Evolutionary conservation across 1,284 basidiomycete species (phyloP).

Genomic region (Phellopilus nigrolimitatus): DNA sequence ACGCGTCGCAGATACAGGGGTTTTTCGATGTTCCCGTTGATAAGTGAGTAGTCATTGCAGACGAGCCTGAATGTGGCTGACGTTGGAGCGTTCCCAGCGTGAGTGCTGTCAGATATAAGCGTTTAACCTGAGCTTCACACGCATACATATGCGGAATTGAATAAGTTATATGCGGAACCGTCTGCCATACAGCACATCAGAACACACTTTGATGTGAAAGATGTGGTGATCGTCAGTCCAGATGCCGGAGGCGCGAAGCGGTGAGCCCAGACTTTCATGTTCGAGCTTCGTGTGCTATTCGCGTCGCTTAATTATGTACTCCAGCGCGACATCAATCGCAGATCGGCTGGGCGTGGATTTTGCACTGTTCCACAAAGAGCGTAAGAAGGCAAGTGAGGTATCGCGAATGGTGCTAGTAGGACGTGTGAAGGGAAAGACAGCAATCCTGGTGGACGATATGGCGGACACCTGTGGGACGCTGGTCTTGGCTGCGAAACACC

Average conservation of each 20-base stretch:
- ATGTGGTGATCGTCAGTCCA: conserved; percentile 96
- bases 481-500: conserved; percentile 85
- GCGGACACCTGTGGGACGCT: conserved; percentile 99
- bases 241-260: conserved; percentile 99
- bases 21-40: conserved; percentile 99
- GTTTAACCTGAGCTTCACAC: conserved; percentile 27
- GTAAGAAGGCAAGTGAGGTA: conserved; percentile 99
- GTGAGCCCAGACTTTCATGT: conserved; percentile 39
- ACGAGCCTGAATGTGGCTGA: conserved; percentile 10
- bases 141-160: conserved; percentile 11
- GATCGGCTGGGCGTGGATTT: conserved; percentile 97
- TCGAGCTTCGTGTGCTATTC: conserved; percentile 21
- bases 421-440: conserved; percentile 87
- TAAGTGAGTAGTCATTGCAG: conserved; percentile 68
- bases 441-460: conserved; percentile 99
- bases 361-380: conserved; percentile 99
- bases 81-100: conserved; percentile 37
- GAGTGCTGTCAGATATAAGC: conserved; percentile 32
- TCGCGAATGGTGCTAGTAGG: conserved; percentile 99
- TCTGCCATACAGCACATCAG: conserved; percentile 95
- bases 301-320: not conserved
- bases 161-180: conserved; percentile 93
- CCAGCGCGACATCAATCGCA: conserved; percentile 94
- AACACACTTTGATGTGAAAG: conserved; percentile 81
- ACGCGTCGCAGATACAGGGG: conserved; percentile 98